phyloP scores from a whole-genome alignment of 1,284 basidiomycete species.

The Ustilago crameri region DNA sequence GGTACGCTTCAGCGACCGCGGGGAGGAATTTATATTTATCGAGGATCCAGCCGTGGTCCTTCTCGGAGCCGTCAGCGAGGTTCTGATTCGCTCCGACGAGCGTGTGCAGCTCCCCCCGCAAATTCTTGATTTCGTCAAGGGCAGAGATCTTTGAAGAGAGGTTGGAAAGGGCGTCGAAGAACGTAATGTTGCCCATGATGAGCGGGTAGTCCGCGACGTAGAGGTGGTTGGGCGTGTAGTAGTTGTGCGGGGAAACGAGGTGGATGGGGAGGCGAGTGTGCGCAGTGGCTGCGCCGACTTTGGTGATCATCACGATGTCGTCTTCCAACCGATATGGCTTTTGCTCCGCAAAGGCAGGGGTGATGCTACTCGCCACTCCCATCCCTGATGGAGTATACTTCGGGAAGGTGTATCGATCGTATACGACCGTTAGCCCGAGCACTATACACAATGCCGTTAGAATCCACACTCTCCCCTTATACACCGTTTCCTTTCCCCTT shows the following conservation, averaged over 20 bases:
- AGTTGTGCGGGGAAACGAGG: constrained; percentile 11
- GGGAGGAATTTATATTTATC: constrained; percentile 58
- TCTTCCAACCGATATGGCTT: constrained; percentile 24
- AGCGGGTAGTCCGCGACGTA: constrained; percentile 36
- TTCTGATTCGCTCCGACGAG: constrained; percentile 21
- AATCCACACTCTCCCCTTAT: neutral
- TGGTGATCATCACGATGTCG: constrained; percentile 47
- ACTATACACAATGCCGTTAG: neutral
- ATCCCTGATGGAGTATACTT: neutral
- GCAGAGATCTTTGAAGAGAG: constrained; percentile 19
- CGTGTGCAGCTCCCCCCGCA: constrained; percentile 11
- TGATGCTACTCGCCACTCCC: neutral
- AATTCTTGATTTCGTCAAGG: constrained; percentile 14
- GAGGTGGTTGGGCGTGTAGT: constrained; percentile 29
- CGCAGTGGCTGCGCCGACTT: constrained; percentile 36
- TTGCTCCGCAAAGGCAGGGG: neutral
- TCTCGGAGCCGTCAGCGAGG: constrained; percentile 7
- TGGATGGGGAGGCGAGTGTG: constrained; percentile 37
- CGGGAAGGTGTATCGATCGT: neutral
- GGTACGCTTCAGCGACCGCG: constrained; percentile 34
- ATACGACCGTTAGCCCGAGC: neutral
- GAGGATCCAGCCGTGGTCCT: constrained; percentile 45
- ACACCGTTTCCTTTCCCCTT: neutral
- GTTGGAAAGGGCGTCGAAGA: constrained; percentile 38
- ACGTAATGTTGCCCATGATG: constrained; percentile 14